Evolutionary conservation across 78 protist genomes (phyloP), one percentile per base, ranked within the genome.

Genomic region (Dictyostelium citrinum): DNA sequence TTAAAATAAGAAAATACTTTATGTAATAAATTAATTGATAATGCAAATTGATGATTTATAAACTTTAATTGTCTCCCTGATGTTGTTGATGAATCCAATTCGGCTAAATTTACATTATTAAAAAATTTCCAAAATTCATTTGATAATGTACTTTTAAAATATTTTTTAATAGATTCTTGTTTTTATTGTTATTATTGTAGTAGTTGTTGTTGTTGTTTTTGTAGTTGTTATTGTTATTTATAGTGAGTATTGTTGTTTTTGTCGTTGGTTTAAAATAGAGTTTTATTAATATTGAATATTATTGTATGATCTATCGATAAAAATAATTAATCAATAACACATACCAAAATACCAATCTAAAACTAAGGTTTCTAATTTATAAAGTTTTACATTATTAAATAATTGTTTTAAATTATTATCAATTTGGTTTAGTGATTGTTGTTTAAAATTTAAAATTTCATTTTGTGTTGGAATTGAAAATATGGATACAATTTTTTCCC

Each of bases 321-420:
- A n/a, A n/a, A n/a, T n/a, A n/a, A n/a, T n/a, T n/a, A n/a, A n/a
- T n/a, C n/a, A n/a, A n/a, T 6, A 31, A 35, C 2, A 71, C 43
- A 17, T 71, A 71, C 79, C 81, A 75, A 75, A 75, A 75, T 75
- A 75, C 81, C 81, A 75, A 5, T 75, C 81, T n/a, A 75, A 39
- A 75, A 75, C 77, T 70, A 70, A 70, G 3, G 39, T 5, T 70
- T 29, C 37, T 41, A 43, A 75, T 39, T 75, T 75, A 43, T 75
- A 17, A 11, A 20, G 6, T 7, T 41, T 39, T 0, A 75, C 27
- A 17, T 1, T 8, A 8, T 75, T 33, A 41, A 41, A 75, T 41
- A 75, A n/a, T 43, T 14, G n/a, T 75, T 75, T 75, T 41, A 31
- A 41, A 17, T 71, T 71, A 31, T 31, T 71, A 20, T 75, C 72